Evolutionary conservation across 2,329 filamentous ascomycete species (phyloP).

Genomic region (Didymella sp.): DNA sequence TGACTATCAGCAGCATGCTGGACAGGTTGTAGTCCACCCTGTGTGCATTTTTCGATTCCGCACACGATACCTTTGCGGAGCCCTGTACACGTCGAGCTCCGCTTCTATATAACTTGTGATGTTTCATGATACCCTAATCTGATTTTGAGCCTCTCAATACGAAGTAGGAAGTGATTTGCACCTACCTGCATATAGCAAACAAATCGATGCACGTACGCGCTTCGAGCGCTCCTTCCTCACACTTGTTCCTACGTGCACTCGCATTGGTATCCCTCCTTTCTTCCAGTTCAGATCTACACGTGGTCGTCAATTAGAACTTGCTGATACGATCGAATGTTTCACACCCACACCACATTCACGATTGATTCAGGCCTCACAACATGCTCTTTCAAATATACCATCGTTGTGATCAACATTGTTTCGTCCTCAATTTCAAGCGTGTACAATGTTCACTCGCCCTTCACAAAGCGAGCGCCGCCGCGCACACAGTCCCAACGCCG

Average conservation of each 20-base stretch:
- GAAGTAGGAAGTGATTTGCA: not conserved
- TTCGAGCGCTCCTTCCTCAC: too few species aligned
- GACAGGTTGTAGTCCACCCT: conserved; percentile 1
- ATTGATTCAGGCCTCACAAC: too few species aligned
- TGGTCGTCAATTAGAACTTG: too few species aligned
- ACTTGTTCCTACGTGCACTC: too few species aligned
- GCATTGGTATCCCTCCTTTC: too few species aligned
- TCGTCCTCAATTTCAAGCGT: too few species aligned
- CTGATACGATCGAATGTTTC: too few species aligned
- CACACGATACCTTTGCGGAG: not conserved
- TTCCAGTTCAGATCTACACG: too few species aligned
- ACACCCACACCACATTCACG: too few species aligned
- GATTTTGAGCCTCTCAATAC: not conserved
- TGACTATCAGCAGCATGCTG: conserved; percentile 16
- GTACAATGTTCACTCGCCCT: not conserved
- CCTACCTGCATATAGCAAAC: not conserved
- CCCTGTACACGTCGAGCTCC: not conserved
- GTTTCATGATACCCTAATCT: not conserved
- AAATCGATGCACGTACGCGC: not conserved
- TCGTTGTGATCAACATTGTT: too few species aligned
- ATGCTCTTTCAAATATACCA: too few species aligned
- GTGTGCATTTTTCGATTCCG: not conserved
- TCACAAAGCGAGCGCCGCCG: not conserved
- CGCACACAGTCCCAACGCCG: not conserved
- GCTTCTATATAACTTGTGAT: not conserved